Base-by-base conservation (phyloP, 345 rosid species). In the Streptanthus diversifolius region DNA sequence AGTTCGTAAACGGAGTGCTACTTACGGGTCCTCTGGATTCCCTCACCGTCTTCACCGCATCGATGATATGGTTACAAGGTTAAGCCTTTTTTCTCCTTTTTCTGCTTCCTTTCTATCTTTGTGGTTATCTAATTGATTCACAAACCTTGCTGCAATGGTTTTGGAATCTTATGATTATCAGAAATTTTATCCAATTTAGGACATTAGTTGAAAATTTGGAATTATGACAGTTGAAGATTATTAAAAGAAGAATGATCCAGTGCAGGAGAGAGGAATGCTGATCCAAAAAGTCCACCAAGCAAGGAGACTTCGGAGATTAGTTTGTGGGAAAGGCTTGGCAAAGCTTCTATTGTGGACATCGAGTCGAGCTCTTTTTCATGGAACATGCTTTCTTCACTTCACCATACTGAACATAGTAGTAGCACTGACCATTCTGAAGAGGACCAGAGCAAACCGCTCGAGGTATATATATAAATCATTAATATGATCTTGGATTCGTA, bases 281-380 rank as follows among this genome's bases (percentile, higher is more conserved):
- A 86, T 82, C 72, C 84, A 8, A 84, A 81, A 68, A 70, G 82
- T 55, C 65, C 76, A 61, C 80, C 73, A 5, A 81, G 84, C 4
- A 93, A 80, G 72, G 88, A 85, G 65, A 77, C 64, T 71, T 79
- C 86, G 0, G 98, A 87, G 61, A 72, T 77, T 70, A 88, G 82
- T 77, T 79, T 95, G 85, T 95, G 93, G 98, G 98, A 95, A 74
- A 92, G 92, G 79, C 89, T 95, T 52, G 93, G 96, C 44, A 90
- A 85, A 81, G 93, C 97, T 66, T 81, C 80, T 29, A 75, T 70
- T 37, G 75, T 90, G 81, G 92, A 87, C 75, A 87, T 88, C 0
- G 97, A 92, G 8, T 84, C 90, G 0, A 81, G 56, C 64, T 82
- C 79, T 56, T 90, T 92, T 63, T 87, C 97, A 3, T 95, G 99